Base-by-base conservation (phyloP, 495 filamentous ascomycete genomes). In the Aspergillus mulundensis region DNA sequence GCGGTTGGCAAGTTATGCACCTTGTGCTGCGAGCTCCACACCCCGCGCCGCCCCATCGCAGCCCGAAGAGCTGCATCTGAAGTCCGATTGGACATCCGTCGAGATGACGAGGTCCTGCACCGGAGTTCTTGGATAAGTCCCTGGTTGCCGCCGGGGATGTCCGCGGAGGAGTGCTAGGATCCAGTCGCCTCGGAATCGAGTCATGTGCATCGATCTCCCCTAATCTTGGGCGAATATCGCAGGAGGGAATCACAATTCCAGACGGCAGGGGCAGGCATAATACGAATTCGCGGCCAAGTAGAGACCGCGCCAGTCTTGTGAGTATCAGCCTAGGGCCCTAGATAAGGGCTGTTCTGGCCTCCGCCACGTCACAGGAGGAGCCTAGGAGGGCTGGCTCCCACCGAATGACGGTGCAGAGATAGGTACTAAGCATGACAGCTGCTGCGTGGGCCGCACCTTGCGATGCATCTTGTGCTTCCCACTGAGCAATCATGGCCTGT, bases 401-500 rank as follows among this genome's bases (percentile, higher is more conserved):
- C 30, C 56, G 41, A 58, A 58, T 60, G 46, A 51, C 18, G 39
- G 44, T 51, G 21, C 39, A 55, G 34, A 49, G 25, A 21, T 34
- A 7, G 14, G 45, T 32, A 39, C 57, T 28, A 44, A 54, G 43
- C 36, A 45, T 54, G 45, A 59, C 44, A 45, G 45, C 46, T 51
- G 18, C 25, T 60, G 39, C 23, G 39, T 55, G 52, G 50, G 45
- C 57, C 52, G 46, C 57, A 40, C 47, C 50, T 52, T 51, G 51
- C 52, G 47, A 60, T 34, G 16, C 44, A 50, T 54, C 41, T 58
- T 39, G 51, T 43, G 25, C 44, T 39, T 54, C 38, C 44, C 50
- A 39, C 40, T 50, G 51, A 25, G 6, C 34, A 28, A 34, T 23
- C 19, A 7, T 15, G 34, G 48, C 48, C 10, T 39, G 48, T 39